Percentiles rank a stretch among this genome's conserved stretches.
Evolutionary conservation across 306 rosid species (phyloP).

Genomic region (Glycine soja): DNA sequence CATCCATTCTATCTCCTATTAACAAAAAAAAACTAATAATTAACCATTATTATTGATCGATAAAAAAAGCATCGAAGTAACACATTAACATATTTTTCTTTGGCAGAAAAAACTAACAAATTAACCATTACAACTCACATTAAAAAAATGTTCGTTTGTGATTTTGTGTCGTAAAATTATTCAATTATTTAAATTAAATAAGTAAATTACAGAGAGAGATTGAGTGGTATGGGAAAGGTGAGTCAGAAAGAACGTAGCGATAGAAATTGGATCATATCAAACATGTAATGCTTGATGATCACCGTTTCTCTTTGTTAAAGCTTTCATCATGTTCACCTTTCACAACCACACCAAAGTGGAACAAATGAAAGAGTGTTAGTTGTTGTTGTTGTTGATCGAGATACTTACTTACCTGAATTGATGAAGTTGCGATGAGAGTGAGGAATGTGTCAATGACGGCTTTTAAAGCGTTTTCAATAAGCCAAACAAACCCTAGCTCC

Average conservation of each 20-base stretch:
- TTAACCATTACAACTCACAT: too few species aligned
- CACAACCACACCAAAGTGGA: not conserved
- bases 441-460: not conserved
- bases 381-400: too few species aligned
- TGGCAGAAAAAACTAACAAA: too few species aligned
- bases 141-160: not conserved
- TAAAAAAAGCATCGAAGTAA: too few species aligned
- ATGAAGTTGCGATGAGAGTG: not conserved
- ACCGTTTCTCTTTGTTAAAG: not conserved
- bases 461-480: not conserved
- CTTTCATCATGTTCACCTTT: constrained; percentile 1
- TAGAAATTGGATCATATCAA: constrained; percentile 10
- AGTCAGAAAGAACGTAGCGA: constrained; percentile 28
- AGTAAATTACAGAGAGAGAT: not conserved
- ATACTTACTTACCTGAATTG: too few species aligned
- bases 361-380: not conserved
- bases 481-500: not conserved
- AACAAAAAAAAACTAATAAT: too few species aligned
- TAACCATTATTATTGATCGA: too few species aligned
- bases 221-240: not conserved
- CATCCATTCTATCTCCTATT: too few species aligned
- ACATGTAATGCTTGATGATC: not conserved
- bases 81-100: too few species aligned
- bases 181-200: not conserved
- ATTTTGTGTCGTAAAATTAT: too few species aligned